These are phyloP conservation scores for Alternaria gansuensis DNA, from an alignment of 2,329 filamentous ascomycete species.

Conservation along the genomic window DNA sequence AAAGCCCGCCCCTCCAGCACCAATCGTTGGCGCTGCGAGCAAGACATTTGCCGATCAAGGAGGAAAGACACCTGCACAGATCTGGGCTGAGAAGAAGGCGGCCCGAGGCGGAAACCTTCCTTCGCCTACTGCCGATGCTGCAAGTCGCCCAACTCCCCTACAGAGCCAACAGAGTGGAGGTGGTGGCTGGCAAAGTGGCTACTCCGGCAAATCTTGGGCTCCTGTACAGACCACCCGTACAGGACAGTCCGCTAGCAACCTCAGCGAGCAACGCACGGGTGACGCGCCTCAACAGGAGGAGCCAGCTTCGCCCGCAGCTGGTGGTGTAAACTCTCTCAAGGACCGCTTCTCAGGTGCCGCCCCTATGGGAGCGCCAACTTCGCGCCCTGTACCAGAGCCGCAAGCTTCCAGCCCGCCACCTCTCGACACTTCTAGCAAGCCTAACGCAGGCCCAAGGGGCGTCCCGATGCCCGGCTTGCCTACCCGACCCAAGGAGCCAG, in stretches of 20 bases:
- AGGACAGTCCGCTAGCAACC: conserved; percentile 67
- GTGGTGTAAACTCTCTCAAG: conserved; percentile 76
- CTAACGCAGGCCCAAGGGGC: conserved; percentile 68
- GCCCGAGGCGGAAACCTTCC: conserved; percentile 70
- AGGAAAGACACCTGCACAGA: conserved; percentile 94
- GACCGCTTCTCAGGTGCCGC: conserved; percentile 83
- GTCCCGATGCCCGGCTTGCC: conserved; percentile 82
- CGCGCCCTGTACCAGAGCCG: conserved; percentile 52
- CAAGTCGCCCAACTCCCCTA: conserved; percentile 38
- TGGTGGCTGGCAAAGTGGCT: conserved; percentile 88
- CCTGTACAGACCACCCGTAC: conserved; percentile 79
- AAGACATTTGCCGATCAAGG: conserved; percentile 93
- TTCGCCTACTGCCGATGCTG: conserved; percentile 47
- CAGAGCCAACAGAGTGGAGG: conserved; percentile 74
- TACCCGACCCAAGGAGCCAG: conserved; percentile 62
- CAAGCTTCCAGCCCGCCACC: conserved; percentile 65
- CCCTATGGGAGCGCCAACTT: conserved; percentile 62
- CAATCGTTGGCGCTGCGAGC: conserved; percentile 80
- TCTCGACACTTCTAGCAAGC: conserved; percentile 73
- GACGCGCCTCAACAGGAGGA: conserved; percentile 59
- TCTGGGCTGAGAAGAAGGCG: conserved; percentile 98
- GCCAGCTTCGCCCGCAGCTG: conserved; percentile 63
- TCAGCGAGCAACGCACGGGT: conserved; percentile 71
- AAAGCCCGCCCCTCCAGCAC: conserved; percentile 66
- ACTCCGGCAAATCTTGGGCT: conserved; percentile 88